These are phyloP conservation scores for Solanum pinnatisectum DNA, from an alignment of 257 asterid species.

Conservation along the genomic window DNA sequence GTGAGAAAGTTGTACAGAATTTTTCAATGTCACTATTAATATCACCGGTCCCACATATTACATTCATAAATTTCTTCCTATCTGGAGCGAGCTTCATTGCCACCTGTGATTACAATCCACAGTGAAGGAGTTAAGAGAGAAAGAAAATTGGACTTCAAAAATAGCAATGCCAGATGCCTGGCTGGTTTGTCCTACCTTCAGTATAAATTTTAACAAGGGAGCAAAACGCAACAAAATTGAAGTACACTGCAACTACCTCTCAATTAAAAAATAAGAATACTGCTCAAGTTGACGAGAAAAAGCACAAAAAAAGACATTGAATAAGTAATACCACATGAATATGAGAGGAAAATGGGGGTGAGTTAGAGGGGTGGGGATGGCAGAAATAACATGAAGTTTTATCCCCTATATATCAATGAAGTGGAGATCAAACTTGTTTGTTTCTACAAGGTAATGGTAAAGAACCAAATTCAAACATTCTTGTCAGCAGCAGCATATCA, in stretches of 20 bases:
- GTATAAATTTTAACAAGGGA: background rate
- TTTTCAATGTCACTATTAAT: constrained; percentile 54
- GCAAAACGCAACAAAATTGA: background rate
- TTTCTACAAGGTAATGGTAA: background rate
- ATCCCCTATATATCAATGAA: background rate
- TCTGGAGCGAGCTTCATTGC: constrained; percentile 99
- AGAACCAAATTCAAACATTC: background rate
- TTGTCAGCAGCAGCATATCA: background rate
- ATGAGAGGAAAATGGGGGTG: background rate
- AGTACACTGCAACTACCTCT: background rate
- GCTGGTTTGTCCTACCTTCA: background rate
- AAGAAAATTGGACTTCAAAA: background rate
- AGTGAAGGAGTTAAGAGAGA: background rate
- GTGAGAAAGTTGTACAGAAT: constrained; percentile 69
- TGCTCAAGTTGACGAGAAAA: background rate
- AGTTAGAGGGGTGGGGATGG: background rate
- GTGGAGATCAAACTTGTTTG: background rate
- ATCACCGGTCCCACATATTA: constrained; percentile 67
- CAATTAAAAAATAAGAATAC: background rate
- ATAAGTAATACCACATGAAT: background rate
- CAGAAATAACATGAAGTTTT: background rate
- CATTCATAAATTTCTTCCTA: constrained; percentile 84
- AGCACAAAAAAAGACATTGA: background rate
- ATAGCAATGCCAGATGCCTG: background rate
- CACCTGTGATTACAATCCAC: constrained; percentile 37